Evolutionary conservation across 106 monocot species (phyloP).

Genomic region (Platanthera zijinensis): DNA sequence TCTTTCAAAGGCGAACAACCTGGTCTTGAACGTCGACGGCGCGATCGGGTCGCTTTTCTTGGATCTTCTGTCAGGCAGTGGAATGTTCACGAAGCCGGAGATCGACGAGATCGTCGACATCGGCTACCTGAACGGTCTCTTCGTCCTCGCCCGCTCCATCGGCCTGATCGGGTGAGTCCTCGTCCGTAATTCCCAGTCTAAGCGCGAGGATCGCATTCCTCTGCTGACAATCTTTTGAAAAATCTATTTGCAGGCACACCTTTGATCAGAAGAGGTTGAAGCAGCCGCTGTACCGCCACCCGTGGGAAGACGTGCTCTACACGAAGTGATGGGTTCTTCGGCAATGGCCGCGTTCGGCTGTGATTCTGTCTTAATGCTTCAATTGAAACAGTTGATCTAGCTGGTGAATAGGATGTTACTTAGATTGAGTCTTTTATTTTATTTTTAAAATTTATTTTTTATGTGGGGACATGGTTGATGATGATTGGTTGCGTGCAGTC

Average conservation of each 20-base stretch:
- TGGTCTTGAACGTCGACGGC: slow-evolving; percentile 93
- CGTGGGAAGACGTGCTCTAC: slow-evolving; percentile 98
- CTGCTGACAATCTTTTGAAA: no score
- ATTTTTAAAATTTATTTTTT: no score
- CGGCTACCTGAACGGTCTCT: slow-evolving; percentile 92
- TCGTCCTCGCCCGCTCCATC: slow-evolving; percentile 91
- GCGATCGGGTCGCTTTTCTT: slow-evolving; percentile 97
- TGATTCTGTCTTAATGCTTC: no score
- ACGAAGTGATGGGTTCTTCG: slow-evolving; percentile 45
- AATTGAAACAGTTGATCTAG: no score
- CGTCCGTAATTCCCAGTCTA: no score
- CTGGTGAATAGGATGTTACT: no score
- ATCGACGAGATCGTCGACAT: slow-evolving; percentile 93
- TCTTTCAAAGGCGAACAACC: slow-evolving; percentile 90
- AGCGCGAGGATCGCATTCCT: no score
- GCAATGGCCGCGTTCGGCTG: background rate
- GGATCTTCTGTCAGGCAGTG: slow-evolving; percentile 86
- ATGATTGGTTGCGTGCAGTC: no score
- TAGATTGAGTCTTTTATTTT: no score
- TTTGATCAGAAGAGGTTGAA: slow-evolving; percentile 97
- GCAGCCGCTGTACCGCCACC: slow-evolving; percentile 96
- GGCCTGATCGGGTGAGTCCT: slow-evolving; percentile 74
- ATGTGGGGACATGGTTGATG: no score
- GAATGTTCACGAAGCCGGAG: slow-evolving; percentile 96
- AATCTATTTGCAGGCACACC: slow-evolving; percentile 55